phyloP scores from a whole-genome alignment of 2,329 filamentous ascomycete species.

The Neonectria hederae region DNA sequence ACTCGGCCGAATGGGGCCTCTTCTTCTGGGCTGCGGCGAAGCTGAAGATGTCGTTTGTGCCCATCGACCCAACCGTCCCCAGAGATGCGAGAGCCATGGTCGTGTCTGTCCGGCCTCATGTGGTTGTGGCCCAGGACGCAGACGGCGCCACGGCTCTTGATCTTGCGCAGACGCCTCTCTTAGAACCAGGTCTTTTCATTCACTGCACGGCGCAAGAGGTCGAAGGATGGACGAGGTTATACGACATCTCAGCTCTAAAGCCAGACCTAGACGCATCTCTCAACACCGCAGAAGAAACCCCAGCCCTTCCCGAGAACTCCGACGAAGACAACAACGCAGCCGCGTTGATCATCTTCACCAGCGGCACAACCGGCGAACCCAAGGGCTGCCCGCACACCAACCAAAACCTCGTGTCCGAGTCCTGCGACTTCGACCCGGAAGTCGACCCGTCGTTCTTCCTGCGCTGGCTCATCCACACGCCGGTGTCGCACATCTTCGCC shows the following conservation, averaged over 20 bases:
- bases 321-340: conserved; percentile 33
- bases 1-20: conserved; percentile 52
- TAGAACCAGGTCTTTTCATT: conserved; percentile 28
- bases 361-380: conserved; percentile 58
- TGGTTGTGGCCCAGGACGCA: conserved; percentile 47
- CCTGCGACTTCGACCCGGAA: conserved; percentile 49
- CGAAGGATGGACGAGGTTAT: conserved; percentile 36
- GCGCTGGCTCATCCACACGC: conserved; percentile 52
- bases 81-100: conserved; percentile 40
- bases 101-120: conserved; percentile 36
- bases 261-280: background rate
- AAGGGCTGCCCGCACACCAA: conserved; percentile 57
- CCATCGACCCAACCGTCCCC: conserved; percentile 45
- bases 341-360: conserved; percentile 58
- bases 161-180: conserved; percentile 1
- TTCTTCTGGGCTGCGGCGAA: conserved; percentile 50
- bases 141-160: conserved; percentile 34
- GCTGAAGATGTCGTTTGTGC: conserved; percentile 48
- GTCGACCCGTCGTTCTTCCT: conserved; percentile 41
- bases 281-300: background rate
- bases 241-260: conserved; percentile 11
- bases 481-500: conserved; percentile 51
- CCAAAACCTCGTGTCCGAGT: conserved; percentile 51
- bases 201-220: conserved; percentile 34
- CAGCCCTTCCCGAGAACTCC: background rate